A percentile compares a stretch with the other conserved stretches of the same genome.
These are phyloP conservation scores for Phialophora tarda DNA, from an alignment of 2,329 filamentous ascomycete species.

Conservation along the genomic window DNA sequence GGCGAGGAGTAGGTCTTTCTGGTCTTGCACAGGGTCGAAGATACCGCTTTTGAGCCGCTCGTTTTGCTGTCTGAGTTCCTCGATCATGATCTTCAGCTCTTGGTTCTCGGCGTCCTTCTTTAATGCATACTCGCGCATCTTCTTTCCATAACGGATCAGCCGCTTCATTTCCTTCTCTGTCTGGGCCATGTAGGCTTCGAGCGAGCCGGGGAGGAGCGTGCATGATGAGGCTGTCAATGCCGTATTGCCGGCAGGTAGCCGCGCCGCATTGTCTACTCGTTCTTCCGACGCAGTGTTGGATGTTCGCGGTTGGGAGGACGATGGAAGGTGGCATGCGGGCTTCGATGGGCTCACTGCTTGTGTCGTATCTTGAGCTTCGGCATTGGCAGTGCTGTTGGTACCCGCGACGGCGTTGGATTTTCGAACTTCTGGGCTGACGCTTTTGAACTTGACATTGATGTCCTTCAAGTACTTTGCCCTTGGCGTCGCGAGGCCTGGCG, in stretches of 20 bases:
- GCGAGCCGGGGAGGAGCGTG: conserved; percentile 47
- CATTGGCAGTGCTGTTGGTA: not conserved
- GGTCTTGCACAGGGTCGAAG: not conserved
- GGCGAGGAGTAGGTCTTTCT: not conserved
- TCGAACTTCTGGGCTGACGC: conserved; percentile 35
- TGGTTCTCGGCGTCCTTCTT: conserved; percentile 35
- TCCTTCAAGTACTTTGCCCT: conserved; percentile 65
- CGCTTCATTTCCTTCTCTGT: conserved; percentile 66
- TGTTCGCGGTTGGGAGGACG: not conserved
- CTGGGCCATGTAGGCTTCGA: conserved; percentile 62
- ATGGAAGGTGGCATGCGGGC: not conserved
- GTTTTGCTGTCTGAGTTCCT: conserved; percentile 27
- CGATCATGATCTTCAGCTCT: conserved; percentile 32
- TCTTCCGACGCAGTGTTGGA: not conserved
- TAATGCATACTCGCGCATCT: conserved; percentile 37
- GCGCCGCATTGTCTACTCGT: not conserved
- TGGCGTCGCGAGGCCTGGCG: conserved; percentile 63
- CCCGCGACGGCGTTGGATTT: not conserved
- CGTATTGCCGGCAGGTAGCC: not conserved
- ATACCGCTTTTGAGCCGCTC: conserved; percentile 15
- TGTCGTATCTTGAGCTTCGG: not conserved
- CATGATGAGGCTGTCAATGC: not conserved
- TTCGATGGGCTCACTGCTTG: not conserved
- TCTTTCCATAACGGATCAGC: conserved; percentile 58
- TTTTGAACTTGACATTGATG: conserved; percentile 49